Percentiles rank a stretch among this genome's conserved stretches.
Evolutionary conservation across 2,329 filamentous ascomycete genomes (phyloP).

Genomic region (Volutella citrinella): DNA sequence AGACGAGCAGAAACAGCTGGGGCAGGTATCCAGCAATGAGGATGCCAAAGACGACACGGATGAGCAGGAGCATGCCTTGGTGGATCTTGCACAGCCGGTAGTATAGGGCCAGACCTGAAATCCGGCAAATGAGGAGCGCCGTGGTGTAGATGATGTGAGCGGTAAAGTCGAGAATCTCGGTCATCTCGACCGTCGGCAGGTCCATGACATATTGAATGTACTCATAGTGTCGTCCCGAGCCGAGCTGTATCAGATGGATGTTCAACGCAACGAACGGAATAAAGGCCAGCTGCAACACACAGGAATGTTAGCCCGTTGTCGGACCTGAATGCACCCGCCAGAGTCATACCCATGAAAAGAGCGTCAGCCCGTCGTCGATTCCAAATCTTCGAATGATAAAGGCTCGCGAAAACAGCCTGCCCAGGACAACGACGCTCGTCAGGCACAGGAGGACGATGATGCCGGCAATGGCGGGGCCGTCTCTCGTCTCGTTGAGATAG

Average conservation of each 20-base stretch:
- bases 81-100: conserved; percentile 41
- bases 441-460: conserved; percentile 36
- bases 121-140: conserved; percentile 45
- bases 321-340: neutral
- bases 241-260: conserved; percentile 43
- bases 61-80: conserved; percentile 31
- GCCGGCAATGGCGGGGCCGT: conserved; percentile 35
- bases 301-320: conserved; percentile 8
- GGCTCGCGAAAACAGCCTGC: conserved; percentile 32
- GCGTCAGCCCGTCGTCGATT: conserved; percentile 36
- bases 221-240: conserved; percentile 44
- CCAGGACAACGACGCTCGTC: conserved; percentile 31
- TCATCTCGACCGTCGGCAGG: conserved; percentile 36
- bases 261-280: conserved; percentile 41
- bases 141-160: conserved; percentile 52
- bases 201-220: conserved; percentile 47
- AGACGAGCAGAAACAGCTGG: conserved; percentile 48
- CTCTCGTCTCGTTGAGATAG: conserved; percentile 35
- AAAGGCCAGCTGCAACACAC: conserved; percentile 36
- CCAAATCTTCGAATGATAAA: conserved; percentile 36
- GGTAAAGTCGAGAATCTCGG: conserved; percentile 46
- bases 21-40: conserved; percentile 42
- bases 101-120: conserved; percentile 52
- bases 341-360: conserved; percentile 32
- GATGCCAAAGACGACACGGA: conserved; percentile 33